Conservation (phyloP, 2,329 filamentous ascomycete species). For the Coniella lustricola region DNA sequence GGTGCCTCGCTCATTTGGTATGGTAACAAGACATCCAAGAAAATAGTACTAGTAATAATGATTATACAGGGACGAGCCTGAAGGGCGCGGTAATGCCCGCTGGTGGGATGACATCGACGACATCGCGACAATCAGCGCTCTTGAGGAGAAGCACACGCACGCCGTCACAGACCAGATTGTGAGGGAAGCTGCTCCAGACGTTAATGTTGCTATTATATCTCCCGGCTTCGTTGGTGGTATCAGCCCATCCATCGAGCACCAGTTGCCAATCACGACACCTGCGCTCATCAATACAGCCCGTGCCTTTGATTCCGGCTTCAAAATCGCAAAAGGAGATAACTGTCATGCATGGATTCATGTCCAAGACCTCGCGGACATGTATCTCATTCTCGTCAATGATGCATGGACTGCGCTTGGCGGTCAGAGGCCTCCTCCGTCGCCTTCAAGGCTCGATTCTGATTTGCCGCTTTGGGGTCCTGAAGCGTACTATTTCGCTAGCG, state of each 20-base stretch:
- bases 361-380: constrained; percentile 16
- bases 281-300: constrained; percentile 15
- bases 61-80: constrained; percentile 12
- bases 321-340: constrained; percentile 17
- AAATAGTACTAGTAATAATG: no score
- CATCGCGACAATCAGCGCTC: constrained; percentile 10
- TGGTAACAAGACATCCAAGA: no score
- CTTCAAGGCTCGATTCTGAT: not conserved
- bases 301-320: constrained; percentile 16
- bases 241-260: constrained; percentile 13
- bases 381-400: constrained; percentile 15
- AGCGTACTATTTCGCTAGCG: constrained; percentile 18
- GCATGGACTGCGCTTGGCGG: constrained; percentile 12
- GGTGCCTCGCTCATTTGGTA: constrained; percentile 17
- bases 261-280: constrained; percentile 9
- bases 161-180: constrained; percentile 17
- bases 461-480: constrained; percentile 16
- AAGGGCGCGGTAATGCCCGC: constrained; percentile 8
- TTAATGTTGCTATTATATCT: constrained; percentile 19
- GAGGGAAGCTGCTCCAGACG: constrained; percentile 6
- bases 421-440: constrained; percentile 1
- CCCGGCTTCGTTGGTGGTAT: constrained; percentile 10
- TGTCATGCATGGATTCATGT: constrained; percentile 15
- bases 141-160: constrained; percentile 16
- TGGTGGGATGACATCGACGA: constrained; percentile 19